Base-by-base conservation (phyloP, 1,284 basidiomycete genomes). In the Porogramme epimiltina region DNA sequence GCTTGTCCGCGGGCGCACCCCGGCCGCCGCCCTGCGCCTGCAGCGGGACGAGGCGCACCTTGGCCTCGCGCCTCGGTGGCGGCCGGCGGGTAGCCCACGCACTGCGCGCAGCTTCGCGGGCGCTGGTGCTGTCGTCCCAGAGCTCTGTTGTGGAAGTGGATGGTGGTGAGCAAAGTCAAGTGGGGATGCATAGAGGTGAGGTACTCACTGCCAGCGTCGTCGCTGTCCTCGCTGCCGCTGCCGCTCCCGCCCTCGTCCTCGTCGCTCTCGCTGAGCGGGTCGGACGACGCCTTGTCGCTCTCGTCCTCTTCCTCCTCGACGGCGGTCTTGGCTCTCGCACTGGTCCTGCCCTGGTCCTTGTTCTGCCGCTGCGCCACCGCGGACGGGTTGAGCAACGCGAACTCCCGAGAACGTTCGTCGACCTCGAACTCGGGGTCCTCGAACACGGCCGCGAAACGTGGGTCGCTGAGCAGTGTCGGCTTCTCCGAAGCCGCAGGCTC, bases 361-460 rank as follows among this genome's bases (percentile, higher is more conserved):
- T 68, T 69, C 40, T 68, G 68, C 60, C 72, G 77, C 60, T 79
- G 80, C 5, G 83, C 84, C 28, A 80, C 79, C 5, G 83, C 74
- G 8, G 92, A 95, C 3, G 97, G 96, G 68, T 99, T 96, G 68
- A 98, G 82, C 61, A 98, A 73, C 20, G 89, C 89, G 66, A 81
- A 99, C 73, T 98, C 97, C 66, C 91, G 79, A 58, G 79, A 91
- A 38, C 73, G 80, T 72, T 95, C 89, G 70, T 99, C 95, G 60
- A 99, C 91, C 66, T 92, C 81, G 70, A 93, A 99, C 54, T 92
- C 92, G n/a, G 93, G 89, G 66, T 98, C 88, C 69, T 92, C 87
- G 73, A 97, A 99, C 42, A 99, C 78, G 48, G 88, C 89, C 51
- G 87, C 79, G 82, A 99, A 99, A 57, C 97, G 89, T 49, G 89